A percentile compares a stretch with the other conserved stretches of the same genome.
phyloP scores from a whole-genome alignment of 805 yeast genomes.

The Candida broadrunensis region DNA sequence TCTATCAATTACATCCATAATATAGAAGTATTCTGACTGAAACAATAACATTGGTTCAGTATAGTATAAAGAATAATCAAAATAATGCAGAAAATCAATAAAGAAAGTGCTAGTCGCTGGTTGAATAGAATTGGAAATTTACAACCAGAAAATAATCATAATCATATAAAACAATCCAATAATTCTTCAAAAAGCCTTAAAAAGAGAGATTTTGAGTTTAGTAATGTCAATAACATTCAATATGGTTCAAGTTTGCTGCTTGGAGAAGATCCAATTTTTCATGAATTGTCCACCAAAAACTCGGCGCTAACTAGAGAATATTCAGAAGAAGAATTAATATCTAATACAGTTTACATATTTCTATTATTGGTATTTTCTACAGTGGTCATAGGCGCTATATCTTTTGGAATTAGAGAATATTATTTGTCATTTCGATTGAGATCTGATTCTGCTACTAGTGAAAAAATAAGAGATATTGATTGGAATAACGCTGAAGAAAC shows the following conservation, averaged over 20 bases:
- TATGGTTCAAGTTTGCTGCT: neutral
- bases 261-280: neutral
- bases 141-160: too few relatives aligned
- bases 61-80: too few relatives aligned
- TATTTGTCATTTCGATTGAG: conserved; percentile 7
- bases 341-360: conserved; percentile 24
- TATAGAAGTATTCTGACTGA: too few relatives aligned
- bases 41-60: too few relatives aligned
- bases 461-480: conserved; percentile 3
- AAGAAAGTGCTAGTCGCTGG: too few relatives aligned
- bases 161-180: too few relatives aligned
- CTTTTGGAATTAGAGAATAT: conserved; percentile 25
- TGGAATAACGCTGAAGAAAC: conserved; percentile 4
- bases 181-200: neutral
- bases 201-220: neutral
- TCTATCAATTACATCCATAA: too few relatives aligned
- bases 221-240: neutral
- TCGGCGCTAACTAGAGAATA: neutral
- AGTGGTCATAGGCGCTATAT: conserved; percentile 16
- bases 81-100: too few relatives aligned
- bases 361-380: conserved; percentile 17
- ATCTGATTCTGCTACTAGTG: conserved; percentile 6
- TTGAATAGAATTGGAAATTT: too few relatives aligned
- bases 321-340: conserved; percentile 17
- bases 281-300: neutral